Evolutionary conservation across 345 rosid genomes (phyloP).

Genomic region (Raphanus sativus): DNA sequence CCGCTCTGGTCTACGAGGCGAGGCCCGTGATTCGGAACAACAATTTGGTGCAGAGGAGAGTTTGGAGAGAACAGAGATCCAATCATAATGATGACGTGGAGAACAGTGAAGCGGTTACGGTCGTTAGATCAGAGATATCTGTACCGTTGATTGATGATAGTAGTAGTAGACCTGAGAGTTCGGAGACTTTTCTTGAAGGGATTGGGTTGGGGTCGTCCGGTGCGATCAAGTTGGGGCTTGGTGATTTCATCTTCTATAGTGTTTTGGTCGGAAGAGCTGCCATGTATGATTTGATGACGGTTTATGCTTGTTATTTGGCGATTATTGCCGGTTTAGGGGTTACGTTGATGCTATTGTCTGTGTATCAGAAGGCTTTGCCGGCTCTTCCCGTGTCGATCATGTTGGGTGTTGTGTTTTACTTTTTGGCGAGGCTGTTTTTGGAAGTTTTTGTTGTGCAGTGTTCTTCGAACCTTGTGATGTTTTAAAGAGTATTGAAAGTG

Average conservation of each 20-base stretch:
- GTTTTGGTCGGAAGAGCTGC: conserved; percentile 95
- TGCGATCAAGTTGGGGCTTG: conserved; percentile 89
- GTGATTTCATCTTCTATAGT: conserved; percentile 93
- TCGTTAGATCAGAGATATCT: conserved; percentile 46
- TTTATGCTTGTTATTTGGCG: conserved; percentile 89
- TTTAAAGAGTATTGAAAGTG: conserved; percentile 40
- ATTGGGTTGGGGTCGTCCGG: conserved; percentile 88
- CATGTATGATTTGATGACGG: conserved; percentile 92
- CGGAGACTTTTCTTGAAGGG: conserved; percentile 71
- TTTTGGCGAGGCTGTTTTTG: conserved; percentile 65
- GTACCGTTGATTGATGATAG: conserved; percentile 58
- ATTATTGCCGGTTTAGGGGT: conserved; percentile 90
- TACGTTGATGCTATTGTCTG: conserved; percentile 77
- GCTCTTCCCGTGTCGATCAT: conserved; percentile 88
- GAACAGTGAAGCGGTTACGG: conserved; percentile 19
- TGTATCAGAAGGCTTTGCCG: conserved; percentile 86
- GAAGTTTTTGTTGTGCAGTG: conserved; percentile 76
- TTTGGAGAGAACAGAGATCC: conserved; percentile 67
- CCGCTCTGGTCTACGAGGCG: conserved; percentile 89
- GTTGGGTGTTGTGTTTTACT: conserved; percentile 77
- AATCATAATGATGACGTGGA: conserved; percentile 13
- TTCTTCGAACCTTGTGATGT: conserved; percentile 79
- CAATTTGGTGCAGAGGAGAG: conserved; percentile 52
- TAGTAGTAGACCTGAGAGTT: conserved; percentile 40
- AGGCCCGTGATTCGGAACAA: conserved; percentile 64